Percentiles rank a stretch among this genome's conserved stretches.
These are phyloP conservation scores for Lyophyllum shimeji DNA, from an alignment of 768 basidiomycete genomes.

Conservation along the genomic window DNA sequence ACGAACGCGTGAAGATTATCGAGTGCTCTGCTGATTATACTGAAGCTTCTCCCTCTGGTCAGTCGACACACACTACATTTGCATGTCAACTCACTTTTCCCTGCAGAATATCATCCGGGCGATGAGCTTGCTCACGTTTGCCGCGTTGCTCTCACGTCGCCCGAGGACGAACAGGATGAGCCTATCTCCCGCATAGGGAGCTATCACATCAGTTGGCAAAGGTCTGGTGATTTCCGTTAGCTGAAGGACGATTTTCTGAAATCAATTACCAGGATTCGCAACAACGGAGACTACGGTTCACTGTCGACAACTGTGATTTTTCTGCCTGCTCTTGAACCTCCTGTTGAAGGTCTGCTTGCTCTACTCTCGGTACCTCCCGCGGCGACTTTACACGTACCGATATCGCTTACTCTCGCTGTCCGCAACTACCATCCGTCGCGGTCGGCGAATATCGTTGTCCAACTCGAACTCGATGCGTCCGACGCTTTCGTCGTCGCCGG, in stretches of 20 bases:
- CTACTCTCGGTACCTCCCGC: slow-evolving; percentile 61
- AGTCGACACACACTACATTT: slow-evolving; percentile 9
- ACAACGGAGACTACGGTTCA: slow-evolving; percentile 42
- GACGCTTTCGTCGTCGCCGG: slow-evolving; percentile 87
- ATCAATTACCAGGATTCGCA: slow-evolving; percentile 38
- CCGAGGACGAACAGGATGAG: slow-evolving; percentile 36
- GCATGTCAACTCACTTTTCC: neutral
- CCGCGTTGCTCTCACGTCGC: slow-evolving; percentile 45
- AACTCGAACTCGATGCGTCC: slow-evolving; percentile 64
- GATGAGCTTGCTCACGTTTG: slow-evolving; percentile 64
- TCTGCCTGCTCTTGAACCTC: slow-evolving; percentile 64
- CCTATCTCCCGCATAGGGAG: slow-evolving; percentile 50
- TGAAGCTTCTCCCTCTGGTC: slow-evolving; percentile 48
- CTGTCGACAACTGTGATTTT: slow-evolving; percentile 48
- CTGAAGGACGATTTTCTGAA: neutral
- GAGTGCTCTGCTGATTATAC: slow-evolving; percentile 54
- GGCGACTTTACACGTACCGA: slow-evolving; percentile 62
- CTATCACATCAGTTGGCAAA: slow-evolving; percentile 66
- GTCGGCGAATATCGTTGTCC: slow-evolving; percentile 68
- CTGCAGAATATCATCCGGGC: slow-evolving; percentile 58
- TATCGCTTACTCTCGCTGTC: slow-evolving; percentile 54
- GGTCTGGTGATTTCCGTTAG: slow-evolving; percentile 36
- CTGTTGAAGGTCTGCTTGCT: slow-evolving; percentile 63
- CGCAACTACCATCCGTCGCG: slow-evolving; percentile 66
- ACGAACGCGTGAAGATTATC: slow-evolving; percentile 43